Evolutionary conservation across 1,139 yeast species (phyloP).

Genomic region (Sugiyamaella novakii): DNA sequence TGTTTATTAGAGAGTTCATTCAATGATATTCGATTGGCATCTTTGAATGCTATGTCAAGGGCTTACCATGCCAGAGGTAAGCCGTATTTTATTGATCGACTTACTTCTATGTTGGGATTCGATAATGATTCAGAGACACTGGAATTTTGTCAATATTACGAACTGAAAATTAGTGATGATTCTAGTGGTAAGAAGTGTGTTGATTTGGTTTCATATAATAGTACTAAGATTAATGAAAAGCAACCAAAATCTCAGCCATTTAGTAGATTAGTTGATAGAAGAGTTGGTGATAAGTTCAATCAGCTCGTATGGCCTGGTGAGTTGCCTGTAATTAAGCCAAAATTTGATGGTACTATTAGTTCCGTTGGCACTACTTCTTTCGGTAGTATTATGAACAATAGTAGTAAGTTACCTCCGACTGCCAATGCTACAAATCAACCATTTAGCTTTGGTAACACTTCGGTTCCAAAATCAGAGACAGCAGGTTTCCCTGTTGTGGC

Average conservation of each 20-base stretch:
- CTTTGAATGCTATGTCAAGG: conserved; percentile 66
- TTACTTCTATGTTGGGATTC: conserved; percentile 63
- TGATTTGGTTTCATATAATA: conserved; percentile 59
- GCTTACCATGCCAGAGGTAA: conserved; percentile 73
- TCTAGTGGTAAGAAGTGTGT: conserved; percentile 49
- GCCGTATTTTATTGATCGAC: conserved; percentile 55
- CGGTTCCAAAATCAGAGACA: background rate
- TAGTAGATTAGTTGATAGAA: conserved; percentile 55
- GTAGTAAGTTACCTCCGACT: background rate
- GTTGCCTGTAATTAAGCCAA: background rate
- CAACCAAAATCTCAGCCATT: conserved; percentile 57
- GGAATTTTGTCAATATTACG: conserved; percentile 65
- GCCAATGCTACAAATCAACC: background rate
- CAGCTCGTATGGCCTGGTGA: conserved; percentile 2
- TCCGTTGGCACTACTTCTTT: background rate
- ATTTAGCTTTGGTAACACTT: background rate
- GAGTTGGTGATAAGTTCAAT: conserved; percentile 37
- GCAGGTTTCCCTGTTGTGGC: background rate
- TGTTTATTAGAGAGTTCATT: conserved; percentile 81
- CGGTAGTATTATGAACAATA: background rate
- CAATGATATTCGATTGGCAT: conserved; percentile 76
- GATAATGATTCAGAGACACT: conserved; percentile 57
- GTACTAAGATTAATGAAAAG: conserved; percentile 50
- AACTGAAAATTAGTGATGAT: conserved; percentile 52
- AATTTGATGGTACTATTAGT: background rate